Evolutionary conservation across 2,329 filamentous ascomycete genomes (phyloP).

Genomic region (Pseudogymnoascus sp.): DNA sequence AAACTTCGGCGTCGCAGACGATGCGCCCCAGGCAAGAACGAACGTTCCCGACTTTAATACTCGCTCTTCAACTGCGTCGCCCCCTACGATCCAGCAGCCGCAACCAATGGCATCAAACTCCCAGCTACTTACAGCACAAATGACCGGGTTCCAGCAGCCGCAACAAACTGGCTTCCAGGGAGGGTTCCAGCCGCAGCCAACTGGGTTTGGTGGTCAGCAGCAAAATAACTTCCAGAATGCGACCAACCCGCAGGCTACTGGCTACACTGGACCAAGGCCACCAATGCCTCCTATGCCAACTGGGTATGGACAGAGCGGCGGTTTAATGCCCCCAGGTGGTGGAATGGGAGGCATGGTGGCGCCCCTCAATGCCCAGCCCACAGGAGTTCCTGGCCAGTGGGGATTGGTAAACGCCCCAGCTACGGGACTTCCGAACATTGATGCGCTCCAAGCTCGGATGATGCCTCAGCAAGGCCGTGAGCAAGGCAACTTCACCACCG

Average conservation of each 20-base stretch:
- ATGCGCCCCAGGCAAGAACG: constrained; percentile 43
- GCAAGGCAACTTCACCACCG: constrained; percentile 70
- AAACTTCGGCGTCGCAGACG: constrained; percentile 82
- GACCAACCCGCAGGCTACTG: constrained; percentile 62
- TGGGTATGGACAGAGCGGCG: constrained; percentile 54
- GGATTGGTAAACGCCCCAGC: constrained; percentile 93
- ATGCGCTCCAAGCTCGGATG: constrained; percentile 84
- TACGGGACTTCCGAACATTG: constrained; percentile 84
- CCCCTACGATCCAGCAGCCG: constrained; percentile 55
- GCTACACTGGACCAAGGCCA: constrained; percentile 70
- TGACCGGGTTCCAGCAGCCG: constrained; percentile 58
- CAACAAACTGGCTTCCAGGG: constrained; percentile 40
- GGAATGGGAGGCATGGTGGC: constrained; percentile 47
- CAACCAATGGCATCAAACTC: constrained; percentile 67
- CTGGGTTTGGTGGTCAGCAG: constrained; percentile 52
- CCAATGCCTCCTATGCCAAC: constrained; percentile 76
- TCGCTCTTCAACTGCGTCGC: constrained; percentile 39
- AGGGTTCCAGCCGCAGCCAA: constrained; percentile 35
- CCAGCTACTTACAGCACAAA: constrained; percentile 54
- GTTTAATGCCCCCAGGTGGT: constrained; percentile 47
- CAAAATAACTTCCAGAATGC: constrained; percentile 61
- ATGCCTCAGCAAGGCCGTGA: constrained; percentile 96
- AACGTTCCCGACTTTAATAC: constrained; percentile 66
- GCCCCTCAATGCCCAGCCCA: constrained; percentile 84
- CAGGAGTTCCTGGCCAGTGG: constrained; percentile 89